These are phyloP conservation scores for Lepidium africanum DNA, from an alignment of 345 rosid species.

Conservation along the genomic window DNA sequence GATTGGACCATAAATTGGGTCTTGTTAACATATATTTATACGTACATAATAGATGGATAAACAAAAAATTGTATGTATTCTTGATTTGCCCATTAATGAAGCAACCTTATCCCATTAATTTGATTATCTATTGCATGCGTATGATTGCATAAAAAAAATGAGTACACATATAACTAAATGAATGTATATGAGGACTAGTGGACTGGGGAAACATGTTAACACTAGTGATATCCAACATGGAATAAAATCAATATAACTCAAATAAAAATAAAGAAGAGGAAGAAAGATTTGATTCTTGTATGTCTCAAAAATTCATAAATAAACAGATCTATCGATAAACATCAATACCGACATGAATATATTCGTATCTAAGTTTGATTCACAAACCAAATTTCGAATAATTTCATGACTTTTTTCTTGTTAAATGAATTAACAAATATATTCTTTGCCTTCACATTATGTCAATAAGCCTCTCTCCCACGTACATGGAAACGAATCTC, in stretches of 20 bases:
- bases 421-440: constrained; percentile 1
- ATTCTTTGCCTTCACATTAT: constrained; percentile 9
- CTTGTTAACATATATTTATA: too few relatives aligned
- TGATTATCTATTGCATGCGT: neutral
- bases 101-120: neutral
- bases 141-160: neutral
- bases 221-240: neutral
- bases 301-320: constrained; percentile 27
- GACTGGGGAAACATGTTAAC: neutral
- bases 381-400: constrained; percentile 22
- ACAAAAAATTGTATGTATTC: too few relatives aligned
- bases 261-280: neutral
- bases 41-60: too few relatives aligned
- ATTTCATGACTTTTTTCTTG: constrained; percentile 15
- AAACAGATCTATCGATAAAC: neutral
- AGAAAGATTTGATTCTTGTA: constrained; percentile 26
- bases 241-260: neutral
- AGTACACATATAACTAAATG: neutral
- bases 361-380: constrained; percentile 26
- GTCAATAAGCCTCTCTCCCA: constrained; percentile 20
- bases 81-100: too few relatives aligned
- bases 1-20: too few relatives aligned
- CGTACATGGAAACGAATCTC: constrained; percentile 27
- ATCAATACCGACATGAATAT: constrained; percentile 20
- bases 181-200: neutral